phyloP scores from a whole-genome alignment of 2,329 filamentous ascomycete genomes.

The Pestalotiopsis sp. region DNA sequence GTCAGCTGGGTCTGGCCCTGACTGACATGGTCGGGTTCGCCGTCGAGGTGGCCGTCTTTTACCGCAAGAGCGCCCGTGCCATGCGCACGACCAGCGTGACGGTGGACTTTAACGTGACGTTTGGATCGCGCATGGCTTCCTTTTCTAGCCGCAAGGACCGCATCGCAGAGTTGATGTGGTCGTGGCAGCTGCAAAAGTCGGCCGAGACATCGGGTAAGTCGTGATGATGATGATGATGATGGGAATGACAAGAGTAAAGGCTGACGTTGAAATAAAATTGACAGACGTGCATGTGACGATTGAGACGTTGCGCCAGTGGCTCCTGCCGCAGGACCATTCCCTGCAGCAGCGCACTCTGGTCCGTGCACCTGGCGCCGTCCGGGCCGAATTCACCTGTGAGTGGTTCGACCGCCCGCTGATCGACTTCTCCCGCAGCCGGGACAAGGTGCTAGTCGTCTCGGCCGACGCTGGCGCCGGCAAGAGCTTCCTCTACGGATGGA shows the following conservation, averaged over 20 bases:
- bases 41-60: not conserved
- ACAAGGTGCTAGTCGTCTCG: not conserved
- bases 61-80: not conserved
- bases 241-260: not conserved
- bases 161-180: not conserved
- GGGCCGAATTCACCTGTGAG: not conserved
- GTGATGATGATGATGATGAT: not conserved
- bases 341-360: not conserved
- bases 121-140: not conserved
- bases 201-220: not conserved
- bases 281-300: not conserved
- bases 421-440: not conserved
- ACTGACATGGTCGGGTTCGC: not conserved
- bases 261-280: not conserved
- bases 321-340: not conserved
- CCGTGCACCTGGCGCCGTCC: not conserved
- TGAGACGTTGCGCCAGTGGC: not conserved
- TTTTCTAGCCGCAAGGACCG: not conserved
- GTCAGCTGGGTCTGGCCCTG: not conserved
- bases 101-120: not conserved
- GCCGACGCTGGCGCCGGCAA: not conserved
- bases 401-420: not conserved
- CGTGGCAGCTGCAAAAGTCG: not conserved
- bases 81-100: not conserved
- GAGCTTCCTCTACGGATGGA: not conserved